Evolutionary conservation across 176 grass and related monocot species (phyloP), one percentile per base, ranked within the genome.

Genomic region (Paspalum notatum): DNA sequence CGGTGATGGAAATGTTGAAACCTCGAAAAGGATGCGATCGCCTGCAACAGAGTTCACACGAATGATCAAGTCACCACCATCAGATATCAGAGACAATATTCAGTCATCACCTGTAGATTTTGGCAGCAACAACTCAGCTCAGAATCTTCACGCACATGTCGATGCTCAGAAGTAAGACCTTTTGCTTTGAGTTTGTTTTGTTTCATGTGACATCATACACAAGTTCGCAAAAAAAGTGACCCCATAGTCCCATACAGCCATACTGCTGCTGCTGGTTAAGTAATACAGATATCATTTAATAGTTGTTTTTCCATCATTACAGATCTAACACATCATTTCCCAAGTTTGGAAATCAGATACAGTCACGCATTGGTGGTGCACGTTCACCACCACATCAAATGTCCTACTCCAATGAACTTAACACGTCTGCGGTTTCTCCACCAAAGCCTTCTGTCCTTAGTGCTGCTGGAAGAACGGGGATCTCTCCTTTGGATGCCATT

Each of bases 1-100:
- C 71, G 89, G 50, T 66, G 82, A 89, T 74, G 80, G 48, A 60
- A 90, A 80, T 88, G 52, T 61, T 86, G 89, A 94, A 77, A 72
- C 74, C 66, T 91, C 83, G 21, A 91, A 89, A 68, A 65, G 82
- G 62, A 91, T 88, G 74, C 83, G 80, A 80, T 72, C 88, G 9
- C 85, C 85, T 77, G 80, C 83, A 54, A 80, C 83, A 76, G 81
- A 76, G 70, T 89, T 89, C 47, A 78, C 46, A 74, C 72, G 63
- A 68, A 37, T 13, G 74, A 67, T 72, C 51, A 80, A 77, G 62
- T 75, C 78, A 6, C 64, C 79, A 84, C 62, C 60, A 76, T 83
- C 74, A 66, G 74, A 78, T 78, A 56, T 72, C 45, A 78, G 80
- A 78, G 66, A 57, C 69, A 59, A 68, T 66, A 37, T 54, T 46